phyloP scores from a whole-genome alignment of 768 basidiomycete genomes.

The Boletus tylopilopsis region DNA sequence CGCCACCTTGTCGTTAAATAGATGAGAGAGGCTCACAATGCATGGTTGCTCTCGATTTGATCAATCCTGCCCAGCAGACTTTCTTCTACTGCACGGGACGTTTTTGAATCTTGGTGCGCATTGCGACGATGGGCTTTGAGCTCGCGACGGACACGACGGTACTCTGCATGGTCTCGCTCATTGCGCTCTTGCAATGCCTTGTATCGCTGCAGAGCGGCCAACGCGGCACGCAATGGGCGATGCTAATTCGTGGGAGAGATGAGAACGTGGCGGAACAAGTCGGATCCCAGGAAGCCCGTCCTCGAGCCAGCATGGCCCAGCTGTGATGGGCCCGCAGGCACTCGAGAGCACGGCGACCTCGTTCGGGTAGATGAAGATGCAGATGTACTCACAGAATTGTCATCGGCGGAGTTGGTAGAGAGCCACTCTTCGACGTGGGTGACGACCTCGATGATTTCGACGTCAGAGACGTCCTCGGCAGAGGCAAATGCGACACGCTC shows the following conservation, averaged over 20 bases:
- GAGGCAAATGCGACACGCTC: constrained; percentile 35
- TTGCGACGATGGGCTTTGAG: constrained; percentile 28
- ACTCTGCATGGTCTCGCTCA: constrained; percentile 29
- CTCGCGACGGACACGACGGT: constrained; percentile 31
- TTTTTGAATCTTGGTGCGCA: constrained; percentile 32
- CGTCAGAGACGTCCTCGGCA: constrained; percentile 29
- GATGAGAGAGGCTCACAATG: constrained; percentile 19
- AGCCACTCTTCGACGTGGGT: constrained; percentile 54
- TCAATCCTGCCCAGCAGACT: constrained; percentile 32
- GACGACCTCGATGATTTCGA: constrained; percentile 37
- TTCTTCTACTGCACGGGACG: constrained; percentile 34
- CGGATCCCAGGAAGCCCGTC: constrained; percentile 12
- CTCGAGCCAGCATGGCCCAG: background rate
- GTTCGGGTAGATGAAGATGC: constrained; percentile 1
- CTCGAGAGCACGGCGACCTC: constrained; percentile 1
- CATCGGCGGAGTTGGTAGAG: constrained; percentile 36
- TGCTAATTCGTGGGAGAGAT: constrained; percentile 27
- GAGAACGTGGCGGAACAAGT: constrained; percentile 25
- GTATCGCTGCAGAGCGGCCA: constrained; percentile 37
- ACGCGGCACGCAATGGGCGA: constrained; percentile 29
- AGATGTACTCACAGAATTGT: constrained; percentile 30
- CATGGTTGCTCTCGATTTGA: constrained; percentile 29
- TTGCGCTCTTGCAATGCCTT: constrained; percentile 35
- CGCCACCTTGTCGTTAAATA: background rate
- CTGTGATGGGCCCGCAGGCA: background rate